These are phyloP conservation scores for Coemansia sp. DNA, from an alignment of 192 early-diverging fungal species.

Conservation along the genomic window DNA sequence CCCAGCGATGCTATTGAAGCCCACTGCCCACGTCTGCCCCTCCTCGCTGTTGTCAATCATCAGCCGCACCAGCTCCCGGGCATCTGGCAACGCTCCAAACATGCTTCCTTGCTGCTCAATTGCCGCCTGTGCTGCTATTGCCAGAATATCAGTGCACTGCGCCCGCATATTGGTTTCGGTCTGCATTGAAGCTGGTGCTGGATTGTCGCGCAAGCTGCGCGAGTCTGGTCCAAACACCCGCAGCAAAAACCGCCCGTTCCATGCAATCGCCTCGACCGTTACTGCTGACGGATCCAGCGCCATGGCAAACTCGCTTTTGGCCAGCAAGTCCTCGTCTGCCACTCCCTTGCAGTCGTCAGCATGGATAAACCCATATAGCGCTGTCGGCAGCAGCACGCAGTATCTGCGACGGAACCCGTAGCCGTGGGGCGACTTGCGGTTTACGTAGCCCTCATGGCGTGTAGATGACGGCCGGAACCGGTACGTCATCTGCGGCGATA, in stretches of 20 bases:
- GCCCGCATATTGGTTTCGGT: conserved; percentile 21
- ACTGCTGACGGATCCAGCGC: conserved; percentile 35
- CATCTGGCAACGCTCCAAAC: conserved; percentile 46
- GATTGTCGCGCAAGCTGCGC: conserved; percentile 37
- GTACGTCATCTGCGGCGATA: conserved; percentile 32
- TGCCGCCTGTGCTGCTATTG: conserved; percentile 44
- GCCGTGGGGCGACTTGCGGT: conserved; percentile 43
- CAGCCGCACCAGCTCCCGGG: conserved; percentile 44
- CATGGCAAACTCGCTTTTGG: conserved; percentile 44
- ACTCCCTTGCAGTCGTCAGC: conserved; percentile 35
- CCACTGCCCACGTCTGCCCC: conserved; percentile 43
- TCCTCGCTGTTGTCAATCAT: conserved; percentile 53
- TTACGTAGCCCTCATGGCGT: conserved; percentile 50
- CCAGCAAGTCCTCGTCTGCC: conserved; percentile 15
- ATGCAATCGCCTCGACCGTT: conserved; percentile 48
- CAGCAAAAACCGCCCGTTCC: conserved; percentile 50
- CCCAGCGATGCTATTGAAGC: conserved; percentile 45
- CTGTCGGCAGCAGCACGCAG: conserved; percentile 34
- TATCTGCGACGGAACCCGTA: conserved; percentile 55
- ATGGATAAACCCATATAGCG: conserved; percentile 41
- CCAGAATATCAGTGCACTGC: conserved; percentile 51
- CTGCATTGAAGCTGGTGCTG: conserved; percentile 33
- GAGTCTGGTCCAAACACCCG: conserved; percentile 46
- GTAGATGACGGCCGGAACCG: conserved; percentile 24
- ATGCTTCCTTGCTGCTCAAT: conserved; percentile 53